A percentile compares a stretch with the other conserved stretches of the same genome.
phyloP scores from a whole-genome alignment of 306 rosid genomes.

The Quercus rubra region DNA sequence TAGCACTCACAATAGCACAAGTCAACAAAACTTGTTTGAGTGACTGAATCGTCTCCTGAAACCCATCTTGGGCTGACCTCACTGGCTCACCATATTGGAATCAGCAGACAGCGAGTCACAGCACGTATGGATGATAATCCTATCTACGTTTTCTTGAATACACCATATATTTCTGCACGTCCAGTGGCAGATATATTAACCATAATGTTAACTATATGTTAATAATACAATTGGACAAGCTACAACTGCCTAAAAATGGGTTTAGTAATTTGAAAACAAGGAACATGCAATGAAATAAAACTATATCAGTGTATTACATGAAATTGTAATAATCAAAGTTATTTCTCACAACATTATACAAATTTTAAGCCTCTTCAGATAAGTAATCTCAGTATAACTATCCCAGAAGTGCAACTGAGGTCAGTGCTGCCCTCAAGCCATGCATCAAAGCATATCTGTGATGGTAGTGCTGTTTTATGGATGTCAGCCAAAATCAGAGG shows the following conservation, averaged over 20 bases:
- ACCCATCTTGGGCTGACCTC: no score
- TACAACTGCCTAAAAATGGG: not conserved
- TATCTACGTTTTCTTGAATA: not conserved
- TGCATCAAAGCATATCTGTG: not conserved
- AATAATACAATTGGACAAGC: not conserved
- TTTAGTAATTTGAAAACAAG: not conserved
- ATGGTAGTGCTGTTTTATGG: not conserved
- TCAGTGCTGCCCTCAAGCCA: slow-evolving; percentile 8
- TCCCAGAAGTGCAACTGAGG: not conserved
- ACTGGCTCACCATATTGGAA: no score
- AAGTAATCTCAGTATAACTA: slow-evolving; percentile 7
- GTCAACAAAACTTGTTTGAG: no score
- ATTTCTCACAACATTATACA: slow-evolving; percentile 19
- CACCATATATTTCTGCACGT: not conserved
- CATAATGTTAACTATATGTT: not conserved
- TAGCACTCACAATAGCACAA: no score
- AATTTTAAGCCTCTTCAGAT: slow-evolving; percentile 21
- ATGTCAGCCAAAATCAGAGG: slow-evolving; percentile 1
- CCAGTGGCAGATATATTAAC: not conserved
- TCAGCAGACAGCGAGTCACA: no score
- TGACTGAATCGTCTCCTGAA: no score
- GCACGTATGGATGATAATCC: not conserved
- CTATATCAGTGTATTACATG: slow-evolving; percentile 19
- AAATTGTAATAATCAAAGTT: not conserved
- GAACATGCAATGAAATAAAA: not conserved